Base-by-base conservation (phyloP, 179 eudicot species). In the Vitellaria paradoxa region DNA sequence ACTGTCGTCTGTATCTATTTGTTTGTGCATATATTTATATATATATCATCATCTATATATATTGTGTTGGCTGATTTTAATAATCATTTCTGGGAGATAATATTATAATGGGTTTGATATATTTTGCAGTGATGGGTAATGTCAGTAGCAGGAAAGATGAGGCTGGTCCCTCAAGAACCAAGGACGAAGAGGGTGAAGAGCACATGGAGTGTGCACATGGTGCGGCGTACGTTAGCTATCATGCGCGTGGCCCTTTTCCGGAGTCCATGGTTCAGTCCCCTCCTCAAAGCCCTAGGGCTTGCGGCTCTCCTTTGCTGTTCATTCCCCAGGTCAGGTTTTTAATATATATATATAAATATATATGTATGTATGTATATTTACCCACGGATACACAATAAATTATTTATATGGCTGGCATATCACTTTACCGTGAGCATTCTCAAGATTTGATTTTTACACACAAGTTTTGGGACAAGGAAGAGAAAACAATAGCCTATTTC, bases 41-140 rank as follows among this genome's bases (percentile, higher is more conserved):
- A 2, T 56, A 1, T 47, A 5, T 40, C n/a, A n/a, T 5, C 23
- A 2, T 61, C 2, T 47, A 6, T 30, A 2, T 37, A 7, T 17
- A 49, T 40, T 12, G 18, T 23, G 24, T 21, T 68, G 68, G 46
- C 49, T 57, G 61, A 23, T 12, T 61, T 49, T 30, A 62, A 50
- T 47, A 61, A 70, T 66, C 4, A 7, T 52, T 20, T 4, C 18
- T 55, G 9, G 17, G 37, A 53, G 60, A 5, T 53, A 15, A 5
- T 53, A 15, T 17, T 66, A 17, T 47, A 56, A 52, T 59, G 52
- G 37, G 70, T 76, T 79, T 62, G 10, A 8, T 52, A 11, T 7
- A 55, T 73, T 80, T 80, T 68, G 67, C 77, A 83, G 84, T 74
- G 70, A 83, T 80, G 86, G 86, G 86, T 26, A 81, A 84, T 81